These are phyloP conservation scores for Phytophthora foliorum DNA, from an alignment of 352 stramenopile genomes.

Conservation along the genomic window DNA sequence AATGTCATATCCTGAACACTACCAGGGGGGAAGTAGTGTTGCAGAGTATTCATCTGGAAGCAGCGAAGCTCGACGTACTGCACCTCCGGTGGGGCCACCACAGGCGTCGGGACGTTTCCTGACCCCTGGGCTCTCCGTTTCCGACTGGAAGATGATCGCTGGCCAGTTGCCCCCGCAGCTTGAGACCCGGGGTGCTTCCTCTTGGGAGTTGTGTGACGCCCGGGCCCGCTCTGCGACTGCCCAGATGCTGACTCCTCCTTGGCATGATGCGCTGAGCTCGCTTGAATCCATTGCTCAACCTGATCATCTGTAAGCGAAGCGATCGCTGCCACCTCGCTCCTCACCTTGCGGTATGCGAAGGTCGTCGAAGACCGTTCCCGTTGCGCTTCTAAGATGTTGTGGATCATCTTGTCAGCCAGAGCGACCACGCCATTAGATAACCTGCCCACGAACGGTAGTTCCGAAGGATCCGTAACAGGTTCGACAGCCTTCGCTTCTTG, in stretches of 20 bases:
- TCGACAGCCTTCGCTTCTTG: slow-evolving; percentile 27
- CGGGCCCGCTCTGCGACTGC: slow-evolving; percentile 42
- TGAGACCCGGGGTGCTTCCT: slow-evolving; percentile 51
- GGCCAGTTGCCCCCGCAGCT: slow-evolving; percentile 20
- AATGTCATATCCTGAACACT: slow-evolving; percentile 61
- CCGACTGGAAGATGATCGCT: slow-evolving; percentile 48
- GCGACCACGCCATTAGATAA: slow-evolving; percentile 50
- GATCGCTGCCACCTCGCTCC: slow-evolving; percentile 62
- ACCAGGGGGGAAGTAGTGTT: slow-evolving; percentile 36
- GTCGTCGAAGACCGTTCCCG: slow-evolving; percentile 59
- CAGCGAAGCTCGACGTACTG: slow-evolving; percentile 66
- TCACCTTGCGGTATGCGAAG: slow-evolving; percentile 62
- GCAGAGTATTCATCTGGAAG: slow-evolving; percentile 56
- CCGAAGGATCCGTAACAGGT: slow-evolving; percentile 41
- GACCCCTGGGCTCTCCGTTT: slow-evolving; percentile 50
- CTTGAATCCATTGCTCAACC: slow-evolving; percentile 76
- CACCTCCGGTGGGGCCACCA: slow-evolving; percentile 17
- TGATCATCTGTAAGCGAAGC: slow-evolving; percentile 68
- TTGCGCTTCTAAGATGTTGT: slow-evolving; percentile 62
- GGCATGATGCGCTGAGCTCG: slow-evolving; percentile 27
- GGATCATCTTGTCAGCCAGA: slow-evolving; percentile 57
- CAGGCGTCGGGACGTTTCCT: slow-evolving; percentile 14
- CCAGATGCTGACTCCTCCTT: slow-evolving; percentile 25
- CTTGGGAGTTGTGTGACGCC: slow-evolving; percentile 63
- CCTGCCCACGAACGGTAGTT: slow-evolving; percentile 62